Conservation (phyloP, 2,329 filamentous ascomycete species). For the Aspergillus brunneoviolaceus region DNA sequence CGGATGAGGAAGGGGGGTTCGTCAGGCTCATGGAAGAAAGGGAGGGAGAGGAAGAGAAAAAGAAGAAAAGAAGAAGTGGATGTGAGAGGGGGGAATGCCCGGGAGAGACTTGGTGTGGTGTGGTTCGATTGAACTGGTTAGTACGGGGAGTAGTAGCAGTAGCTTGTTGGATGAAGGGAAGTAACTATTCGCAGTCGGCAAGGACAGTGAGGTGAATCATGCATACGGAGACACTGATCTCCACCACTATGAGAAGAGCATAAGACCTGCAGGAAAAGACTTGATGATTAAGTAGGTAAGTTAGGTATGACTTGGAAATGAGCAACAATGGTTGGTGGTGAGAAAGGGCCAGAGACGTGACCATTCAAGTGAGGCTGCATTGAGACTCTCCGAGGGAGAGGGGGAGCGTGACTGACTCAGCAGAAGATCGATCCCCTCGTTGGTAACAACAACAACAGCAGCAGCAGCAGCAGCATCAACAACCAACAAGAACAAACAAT, state of each 20-base stretch:
- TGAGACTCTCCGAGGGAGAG: background rate
- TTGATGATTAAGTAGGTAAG: background rate
- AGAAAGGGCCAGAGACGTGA: background rate
- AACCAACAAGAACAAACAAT: too few species aligned
- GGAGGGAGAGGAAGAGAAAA: conserved; percentile 4
- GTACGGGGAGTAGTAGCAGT: background rate
- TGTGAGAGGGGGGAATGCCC: too few species aligned
- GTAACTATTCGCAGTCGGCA: background rate
- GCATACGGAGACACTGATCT: conserved; percentile 9
- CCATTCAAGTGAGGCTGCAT: conserved; percentile 1
- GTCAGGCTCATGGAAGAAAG: conserved; percentile 41
- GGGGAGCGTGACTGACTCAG: background rate
- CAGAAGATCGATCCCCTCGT: background rate
- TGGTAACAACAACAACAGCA: background rate
- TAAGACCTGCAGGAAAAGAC: background rate
- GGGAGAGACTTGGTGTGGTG: conserved; percentile 16
- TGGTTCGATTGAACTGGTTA: background rate
- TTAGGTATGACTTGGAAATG: background rate
- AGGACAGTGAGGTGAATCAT: conserved; percentile 1
- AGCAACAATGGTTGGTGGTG: background rate
- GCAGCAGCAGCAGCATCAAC: too few species aligned
- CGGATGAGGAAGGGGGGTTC: conserved; percentile 42
- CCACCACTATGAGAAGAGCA: conserved; percentile 9
- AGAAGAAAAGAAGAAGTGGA: conserved; percentile 1
- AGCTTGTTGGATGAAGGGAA: background rate